Evolutionary conservation across 129 eudicot genomes (phyloP).

Genomic region (Dittrichia graveolens): DNA sequence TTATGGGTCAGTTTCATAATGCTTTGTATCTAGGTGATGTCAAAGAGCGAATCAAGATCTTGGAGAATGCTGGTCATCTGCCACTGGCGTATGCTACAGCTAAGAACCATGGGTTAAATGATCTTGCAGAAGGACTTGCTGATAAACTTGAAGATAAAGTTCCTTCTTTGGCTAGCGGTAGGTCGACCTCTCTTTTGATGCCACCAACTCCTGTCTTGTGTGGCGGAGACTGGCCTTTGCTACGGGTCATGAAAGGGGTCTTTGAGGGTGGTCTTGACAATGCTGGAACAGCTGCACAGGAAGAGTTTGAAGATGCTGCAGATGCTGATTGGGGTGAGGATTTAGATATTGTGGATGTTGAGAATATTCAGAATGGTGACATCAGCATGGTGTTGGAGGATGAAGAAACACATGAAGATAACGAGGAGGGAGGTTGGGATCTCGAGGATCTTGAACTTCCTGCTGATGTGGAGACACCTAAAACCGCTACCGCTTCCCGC

Average conservation of each 20-base stretch:
- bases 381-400: slow-evolving; percentile 38
- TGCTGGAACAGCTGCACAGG: slow-evolving; percentile 35
- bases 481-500: slow-evolving; percentile 27
- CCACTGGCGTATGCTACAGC: slow-evolving; percentile 69
- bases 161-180: slow-evolving; percentile 51
- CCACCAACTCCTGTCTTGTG: slow-evolving; percentile 56
- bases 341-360: slow-evolving; percentile 50
- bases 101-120: slow-evolving; percentile 50
- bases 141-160: slow-evolving; percentile 51
- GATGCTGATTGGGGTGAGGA: slow-evolving; percentile 65
- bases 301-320: slow-evolving; percentile 57
- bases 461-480: slow-evolving; percentile 58
- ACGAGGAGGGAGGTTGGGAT: slow-evolving; percentile 70
- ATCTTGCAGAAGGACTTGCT: slow-evolving; percentile 52
- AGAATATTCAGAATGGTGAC: slow-evolving; percentile 13
- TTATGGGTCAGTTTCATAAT: slow-evolving; percentile 72
- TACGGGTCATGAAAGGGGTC: slow-evolving; percentile 51
- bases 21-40: slow-evolving; percentile 63
- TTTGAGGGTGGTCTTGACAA: slow-evolving; percentile 58
- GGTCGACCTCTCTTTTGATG: slow-evolving; percentile 44
- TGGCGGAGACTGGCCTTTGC: slow-evolving; percentile 60
- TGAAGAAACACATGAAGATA: slow-evolving; percentile 44
- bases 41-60: slow-evolving; percentile 55
- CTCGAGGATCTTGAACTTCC: slow-evolving; percentile 75
- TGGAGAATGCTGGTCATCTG: slow-evolving; percentile 60